phyloP scores from a whole-genome alignment of 2,329 filamentous ascomycete species.

The Cryphonectria naterciae region DNA sequence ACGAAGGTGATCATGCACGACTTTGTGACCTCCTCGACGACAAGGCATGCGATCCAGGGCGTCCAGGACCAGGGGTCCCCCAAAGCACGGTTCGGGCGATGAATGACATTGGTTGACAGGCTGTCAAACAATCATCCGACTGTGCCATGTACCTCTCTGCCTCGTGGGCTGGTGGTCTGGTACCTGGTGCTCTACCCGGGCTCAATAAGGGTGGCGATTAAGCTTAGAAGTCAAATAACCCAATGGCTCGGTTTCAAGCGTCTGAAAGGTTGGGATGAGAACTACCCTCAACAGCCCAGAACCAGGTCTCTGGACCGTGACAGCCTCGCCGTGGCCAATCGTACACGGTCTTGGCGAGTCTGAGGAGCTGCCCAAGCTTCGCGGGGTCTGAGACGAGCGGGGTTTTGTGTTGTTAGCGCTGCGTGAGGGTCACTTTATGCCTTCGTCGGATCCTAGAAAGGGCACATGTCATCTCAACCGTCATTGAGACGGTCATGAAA shows the following conservation, averaged over 20 bases:
- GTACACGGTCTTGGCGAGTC: conserved; percentile 39
- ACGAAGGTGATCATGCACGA: conserved; percentile 12
- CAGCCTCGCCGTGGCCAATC: conserved; percentile 16
- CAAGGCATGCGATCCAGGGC: conserved; percentile 12
- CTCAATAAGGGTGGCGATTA: background rate
- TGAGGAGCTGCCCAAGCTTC: conserved; percentile 44
- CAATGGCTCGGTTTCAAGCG: conserved; percentile 11
- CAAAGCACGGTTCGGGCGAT: background rate
- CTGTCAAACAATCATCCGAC: conserved; percentile 14
- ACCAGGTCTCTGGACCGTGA: background rate
- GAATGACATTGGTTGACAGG: conserved; percentile 18
- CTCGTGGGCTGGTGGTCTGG: background rate
- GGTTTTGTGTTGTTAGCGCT: conserved; percentile 27
- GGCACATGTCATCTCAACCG: conserved; percentile 21
- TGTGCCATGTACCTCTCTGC: background rate
- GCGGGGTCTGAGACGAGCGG: conserved; percentile 38
- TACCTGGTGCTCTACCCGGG: background rate
- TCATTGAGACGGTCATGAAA: conserved; percentile 20
- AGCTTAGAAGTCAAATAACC: conserved; percentile 22
- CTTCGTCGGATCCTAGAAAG: conserved; percentile 11
- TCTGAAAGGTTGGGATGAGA: conserved; percentile 23
- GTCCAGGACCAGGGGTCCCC: conserved; percentile 18
- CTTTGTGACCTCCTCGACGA: conserved; percentile 7
- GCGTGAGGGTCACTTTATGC: conserved; percentile 21
- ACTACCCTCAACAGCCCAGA: background rate